These are phyloP conservation scores for Ilyonectria robusta DNA, from an alignment of 2,329 filamentous ascomycete genomes.

Conservation along the genomic window DNA sequence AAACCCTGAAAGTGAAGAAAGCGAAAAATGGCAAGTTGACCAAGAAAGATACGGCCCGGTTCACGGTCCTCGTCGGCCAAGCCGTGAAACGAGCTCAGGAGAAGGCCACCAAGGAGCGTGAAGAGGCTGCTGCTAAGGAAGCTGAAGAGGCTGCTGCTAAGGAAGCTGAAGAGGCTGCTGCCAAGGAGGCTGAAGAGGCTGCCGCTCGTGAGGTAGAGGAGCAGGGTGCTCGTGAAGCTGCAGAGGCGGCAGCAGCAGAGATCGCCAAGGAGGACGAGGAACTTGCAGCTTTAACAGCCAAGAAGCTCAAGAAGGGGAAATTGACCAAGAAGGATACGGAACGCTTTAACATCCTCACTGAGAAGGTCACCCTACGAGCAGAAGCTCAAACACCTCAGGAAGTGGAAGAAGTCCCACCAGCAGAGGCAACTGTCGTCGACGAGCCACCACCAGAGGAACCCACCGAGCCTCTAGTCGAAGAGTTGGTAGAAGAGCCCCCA, in stretches of 20 bases:
- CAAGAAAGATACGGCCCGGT: conserved; percentile 41
- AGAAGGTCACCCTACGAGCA: conserved; percentile 22
- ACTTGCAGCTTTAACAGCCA: conserved; percentile 55
- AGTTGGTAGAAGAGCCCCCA: conserved; percentile 37
- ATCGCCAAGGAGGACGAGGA: conserved; percentile 54
- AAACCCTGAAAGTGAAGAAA: conserved; percentile 42
- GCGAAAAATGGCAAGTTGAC: conserved; percentile 53
- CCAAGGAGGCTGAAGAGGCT: conserved; percentile 25
- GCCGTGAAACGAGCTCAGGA: conserved; percentile 42
- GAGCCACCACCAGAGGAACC: conserved; percentile 11
- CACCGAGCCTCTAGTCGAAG: conserved; percentile 21
- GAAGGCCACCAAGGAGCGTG: conserved; percentile 39
- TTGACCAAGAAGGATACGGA: conserved; percentile 26
- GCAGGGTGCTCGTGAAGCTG: conserved; percentile 40
- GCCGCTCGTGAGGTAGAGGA: conserved; percentile 44
- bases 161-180: conserved; percentile 29
- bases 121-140: conserved; percentile 33
- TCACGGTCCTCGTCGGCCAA: conserved; percentile 39
- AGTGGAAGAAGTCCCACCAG: conserved; percentile 28
- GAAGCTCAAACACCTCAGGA: conserved; percentile 27
- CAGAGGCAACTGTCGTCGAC: conserved; percentile 19
- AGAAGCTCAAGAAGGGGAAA: conserved; percentile 51
- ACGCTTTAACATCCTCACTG: conserved; percentile 23
- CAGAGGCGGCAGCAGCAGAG: conserved; percentile 48
- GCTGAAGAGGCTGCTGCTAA: conserved; percentile 28